Evolutionary conservation across 371 early-diverging fungal genomes (phyloP).

Genomic region (Rhizopus stolonifer): DNA sequence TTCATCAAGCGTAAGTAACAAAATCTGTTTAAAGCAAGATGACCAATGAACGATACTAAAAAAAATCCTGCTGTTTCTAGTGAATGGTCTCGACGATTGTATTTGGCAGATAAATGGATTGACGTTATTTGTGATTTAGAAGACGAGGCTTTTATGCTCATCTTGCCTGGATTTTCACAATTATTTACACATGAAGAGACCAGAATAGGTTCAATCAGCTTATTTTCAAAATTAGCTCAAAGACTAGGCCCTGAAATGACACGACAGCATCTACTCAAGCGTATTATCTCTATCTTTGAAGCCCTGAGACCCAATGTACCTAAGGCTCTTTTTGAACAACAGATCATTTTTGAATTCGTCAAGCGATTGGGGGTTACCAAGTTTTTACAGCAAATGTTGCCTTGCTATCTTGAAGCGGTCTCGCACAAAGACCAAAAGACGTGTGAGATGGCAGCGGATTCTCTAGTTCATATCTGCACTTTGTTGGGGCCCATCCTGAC

Average conservation of each 20-base stretch:
- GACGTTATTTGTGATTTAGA: slow-evolving; percentile 60
- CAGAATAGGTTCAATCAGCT: slow-evolving; percentile 50
- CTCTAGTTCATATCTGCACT: slow-evolving; percentile 50
- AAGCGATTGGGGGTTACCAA: slow-evolving; percentile 53
- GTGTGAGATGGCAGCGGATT: slow-evolving; percentile 45
- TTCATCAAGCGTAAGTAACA: slow-evolving; percentile 53
- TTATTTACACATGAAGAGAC: slow-evolving; percentile 54
- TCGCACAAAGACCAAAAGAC: slow-evolving; percentile 21
- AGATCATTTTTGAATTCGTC: slow-evolving; percentile 52
- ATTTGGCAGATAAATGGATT: slow-evolving; percentile 60
- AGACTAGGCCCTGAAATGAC: slow-evolving; percentile 57
- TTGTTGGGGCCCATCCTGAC: slow-evolving; percentile 60
- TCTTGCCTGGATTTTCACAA: slow-evolving; percentile 59
- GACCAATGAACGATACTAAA: neutral
- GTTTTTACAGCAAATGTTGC: slow-evolving; percentile 62
- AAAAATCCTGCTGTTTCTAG: slow-evolving; percentile 15
- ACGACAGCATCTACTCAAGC: slow-evolving; percentile 54
- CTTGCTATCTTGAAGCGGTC: slow-evolving; percentile 62
- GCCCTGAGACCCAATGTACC: slow-evolving; percentile 59
- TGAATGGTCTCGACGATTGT: slow-evolving; percentile 47
- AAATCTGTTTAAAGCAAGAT: no score
- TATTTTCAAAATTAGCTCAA: slow-evolving; percentile 62
- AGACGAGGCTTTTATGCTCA: slow-evolving; percentile 61
- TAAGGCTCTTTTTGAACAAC: slow-evolving; percentile 43
- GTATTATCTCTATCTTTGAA: slow-evolving; percentile 63